Evolutionary conservation across 1,284 basidiomycete species (phyloP).

Genomic region (Baeospora myosura): DNA sequence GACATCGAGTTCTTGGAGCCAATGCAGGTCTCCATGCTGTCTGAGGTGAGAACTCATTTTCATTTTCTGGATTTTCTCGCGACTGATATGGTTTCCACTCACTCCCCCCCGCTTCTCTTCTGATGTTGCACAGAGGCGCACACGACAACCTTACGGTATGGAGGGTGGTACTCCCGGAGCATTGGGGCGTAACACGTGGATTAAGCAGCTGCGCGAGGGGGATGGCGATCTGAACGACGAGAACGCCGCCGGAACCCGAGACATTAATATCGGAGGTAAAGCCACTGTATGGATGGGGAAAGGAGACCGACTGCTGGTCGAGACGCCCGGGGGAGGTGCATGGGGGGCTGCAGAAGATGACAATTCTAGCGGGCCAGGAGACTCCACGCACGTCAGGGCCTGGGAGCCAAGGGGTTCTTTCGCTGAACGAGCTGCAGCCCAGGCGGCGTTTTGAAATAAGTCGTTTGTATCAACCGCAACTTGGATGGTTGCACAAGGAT

Average conservation of each 20-base stretch:
- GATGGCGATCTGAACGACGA: constrained; percentile 58
- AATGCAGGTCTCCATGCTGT: constrained; percentile 83
- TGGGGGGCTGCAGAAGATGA: constrained; percentile 49
- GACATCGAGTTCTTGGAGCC: constrained; percentile 85
- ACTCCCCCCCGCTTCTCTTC: constrained; percentile 1
- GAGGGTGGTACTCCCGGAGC: constrained; percentile 76
- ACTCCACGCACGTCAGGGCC: constrained; percentile 28
- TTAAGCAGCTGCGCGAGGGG: constrained; percentile 65
- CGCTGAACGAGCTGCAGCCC: constrained; percentile 62
- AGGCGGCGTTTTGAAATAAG: constrained; percentile 51
- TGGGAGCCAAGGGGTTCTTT: constrained; percentile 74
- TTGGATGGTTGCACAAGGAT: too few relatives aligned
- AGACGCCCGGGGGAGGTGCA: constrained; percentile 91
- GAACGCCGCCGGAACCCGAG: constrained; percentile 34
- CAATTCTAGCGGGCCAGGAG: background rate
- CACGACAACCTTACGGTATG: constrained; percentile 85
- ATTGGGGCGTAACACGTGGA: constrained; percentile 84
- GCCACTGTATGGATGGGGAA: constrained; percentile 83
- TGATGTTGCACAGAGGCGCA: constrained; percentile 56
- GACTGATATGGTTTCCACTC: constrained; percentile 2
- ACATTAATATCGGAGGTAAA: constrained; percentile 90
- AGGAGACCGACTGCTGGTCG: constrained; percentile 73
- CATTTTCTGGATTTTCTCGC: constrained; percentile 2
- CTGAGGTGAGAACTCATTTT: constrained; percentile 69
- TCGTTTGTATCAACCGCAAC: background rate